Evolutionary conservation across 805 yeast genomes (phyloP).

Genomic region (Starmerella bombicola): DNA sequence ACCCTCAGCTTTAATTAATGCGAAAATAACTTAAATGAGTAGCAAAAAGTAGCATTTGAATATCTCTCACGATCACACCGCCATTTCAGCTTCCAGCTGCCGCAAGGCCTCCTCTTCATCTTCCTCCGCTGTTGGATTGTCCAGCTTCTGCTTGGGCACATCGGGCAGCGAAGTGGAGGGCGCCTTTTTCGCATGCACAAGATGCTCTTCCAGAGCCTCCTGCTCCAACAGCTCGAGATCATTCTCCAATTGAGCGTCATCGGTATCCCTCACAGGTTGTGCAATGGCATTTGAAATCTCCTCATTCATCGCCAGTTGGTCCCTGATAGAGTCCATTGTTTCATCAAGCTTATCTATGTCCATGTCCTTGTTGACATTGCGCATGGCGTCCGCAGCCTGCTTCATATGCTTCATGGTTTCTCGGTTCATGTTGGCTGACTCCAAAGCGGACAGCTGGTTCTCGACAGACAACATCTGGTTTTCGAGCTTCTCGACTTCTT

Average conservation of each 20-base stretch:
- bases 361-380: conserved; percentile 86
- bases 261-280: conserved; percentile 75
- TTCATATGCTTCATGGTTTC: conserved; percentile 99
- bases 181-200: conserved; percentile 37
- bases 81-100: conserved; percentile 36
- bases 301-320: conserved; percentile 87
- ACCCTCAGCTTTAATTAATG: too few species aligned
- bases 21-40: too few species aligned
- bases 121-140: conserved; percentile 24
- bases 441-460: conserved; percentile 79
- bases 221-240: conserved; percentile 81
- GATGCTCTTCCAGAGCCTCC: conserved; percentile 54
- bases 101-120: conserved; percentile 36
- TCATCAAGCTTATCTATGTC: conserved; percentile 93
- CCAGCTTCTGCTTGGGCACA: conserved; percentile 21
- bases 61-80: conserved; percentile 20
- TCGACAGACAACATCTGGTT: conserved; percentile 84
- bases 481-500: conserved; percentile 65
- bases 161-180: conserved; percentile 30
- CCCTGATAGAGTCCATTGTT: conserved; percentile 96
- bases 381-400: conserved; percentile 95
- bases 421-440: conserved; percentile 86
- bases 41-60: too few species aligned
- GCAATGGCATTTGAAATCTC: conserved; percentile 94
- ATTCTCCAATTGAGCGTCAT: conserved; percentile 86